Evolutionary conservation across 2,329 filamentous ascomycete genomes (phyloP).

Genomic region (Alternaria triticina): DNA sequence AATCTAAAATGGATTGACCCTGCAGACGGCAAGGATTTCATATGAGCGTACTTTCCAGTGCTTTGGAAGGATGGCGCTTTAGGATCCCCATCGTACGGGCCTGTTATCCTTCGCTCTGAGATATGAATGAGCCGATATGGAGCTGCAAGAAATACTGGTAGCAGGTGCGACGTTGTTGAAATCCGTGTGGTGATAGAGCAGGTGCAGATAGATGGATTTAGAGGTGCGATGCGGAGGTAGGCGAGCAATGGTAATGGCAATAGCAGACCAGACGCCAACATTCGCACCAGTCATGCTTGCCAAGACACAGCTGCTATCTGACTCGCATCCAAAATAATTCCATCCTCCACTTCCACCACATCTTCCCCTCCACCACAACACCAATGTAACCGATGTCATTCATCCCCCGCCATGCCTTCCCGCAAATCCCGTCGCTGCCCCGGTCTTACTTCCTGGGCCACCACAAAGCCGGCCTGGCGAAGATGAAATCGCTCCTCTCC

Average conservation of each 20-base stretch:
- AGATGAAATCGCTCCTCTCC: constrained; percentile 81
- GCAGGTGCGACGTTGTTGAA: not conserved
- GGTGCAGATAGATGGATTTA: not conserved
- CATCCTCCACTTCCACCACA: not conserved
- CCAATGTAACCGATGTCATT: constrained; percentile 53
- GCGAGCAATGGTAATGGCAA: not conserved
- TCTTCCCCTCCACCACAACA: not conserved
- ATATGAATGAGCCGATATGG: not conserved
- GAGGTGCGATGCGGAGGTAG: not conserved
- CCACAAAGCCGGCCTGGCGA: constrained; percentile 78
- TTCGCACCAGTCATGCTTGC: constrained; percentile 2
- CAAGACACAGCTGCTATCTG: not conserved
- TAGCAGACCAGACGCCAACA: not conserved
- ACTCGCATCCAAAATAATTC: constrained; percentile 11
- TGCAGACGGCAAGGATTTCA: not conserved
- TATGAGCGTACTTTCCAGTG: not conserved
- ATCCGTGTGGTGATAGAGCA: not conserved
- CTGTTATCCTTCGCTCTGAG: not conserved
- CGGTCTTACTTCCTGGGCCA: constrained; percentile 95
- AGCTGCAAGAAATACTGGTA: not conserved
- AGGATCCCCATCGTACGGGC: not conserved
- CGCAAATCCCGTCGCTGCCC: constrained; percentile 74
- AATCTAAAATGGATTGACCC: not conserved
- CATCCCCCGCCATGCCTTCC: constrained; percentile 75
- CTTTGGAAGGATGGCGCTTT: not conserved